Evolutionary conservation across 148 eudicot genomes (phyloP), one percentile per base, ranked within the genome.

Genomic region (Fagopyrum tataricum): DNA sequence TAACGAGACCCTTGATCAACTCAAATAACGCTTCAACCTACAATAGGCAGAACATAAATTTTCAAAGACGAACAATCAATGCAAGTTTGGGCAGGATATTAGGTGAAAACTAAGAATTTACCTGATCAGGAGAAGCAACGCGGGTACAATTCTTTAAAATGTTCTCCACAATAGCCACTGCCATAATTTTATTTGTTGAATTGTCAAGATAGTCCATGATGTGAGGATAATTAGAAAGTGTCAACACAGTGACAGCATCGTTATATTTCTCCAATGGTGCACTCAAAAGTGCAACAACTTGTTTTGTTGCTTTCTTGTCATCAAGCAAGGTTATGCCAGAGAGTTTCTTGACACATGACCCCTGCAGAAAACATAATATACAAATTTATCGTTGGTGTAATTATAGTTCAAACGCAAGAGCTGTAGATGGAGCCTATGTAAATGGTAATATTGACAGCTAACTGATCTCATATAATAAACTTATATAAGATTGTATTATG

Each of bases 151-250:
- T 90, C 76, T 85, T 96, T 80, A 96, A 81, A 73, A 92, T 90
- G 78, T 93, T 96, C 81, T 90, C 90, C 72, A 96, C 87, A 62
- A 96, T 92, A 76, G 92, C 91, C 94, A 92, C 87, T 39, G 97
- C 99, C 99, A 92, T 92, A 76, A 92, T 82, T 87, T 87, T 96
- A 75, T 96, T 96, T 53, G 99, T 96, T 74, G 82, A 87, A 55
- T 83, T 79, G 80, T 96, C 99, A 73, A 96, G 99, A 83, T 90
- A 90, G 73, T 87, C 99, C 99, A 96, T 96, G 67, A 96, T 88
- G 73, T 91, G 86, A 46, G 99, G 99, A 89, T 96, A 96, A 81
- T 96, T 96, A 67, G 94, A 90, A 73, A 96, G 96, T 13, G 96
- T 86, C 75, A 96, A 75, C 40, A 94, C 89, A 72, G 97, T 90